A percentile compares a stretch with the other conserved stretches of the same genome.
Conservation (phyloP, 2,329 filamentous ascomycete genomes). For the Lachnellula occidentalis region DNA sequence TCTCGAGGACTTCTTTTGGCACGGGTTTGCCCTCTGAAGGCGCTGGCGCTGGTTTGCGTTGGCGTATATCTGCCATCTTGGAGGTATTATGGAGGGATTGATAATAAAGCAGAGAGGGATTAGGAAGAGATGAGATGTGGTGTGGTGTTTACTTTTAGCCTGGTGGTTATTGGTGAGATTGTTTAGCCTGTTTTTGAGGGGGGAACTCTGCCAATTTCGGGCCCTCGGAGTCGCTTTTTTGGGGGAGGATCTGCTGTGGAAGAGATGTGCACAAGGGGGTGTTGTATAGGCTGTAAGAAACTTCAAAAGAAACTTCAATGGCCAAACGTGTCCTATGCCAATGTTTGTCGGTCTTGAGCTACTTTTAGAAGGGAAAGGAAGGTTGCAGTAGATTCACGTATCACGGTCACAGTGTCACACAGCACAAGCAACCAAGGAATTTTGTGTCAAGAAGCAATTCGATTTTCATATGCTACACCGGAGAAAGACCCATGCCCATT, state of each 20-base stretch:
- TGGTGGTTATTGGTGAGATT: background rate
- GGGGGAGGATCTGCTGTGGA: too few relatives aligned
- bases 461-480: conserved; percentile 33
- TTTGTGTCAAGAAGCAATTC: conserved; percentile 20
- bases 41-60: background rate
- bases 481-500: conserved; percentile 29
- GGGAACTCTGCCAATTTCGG: too few relatives aligned
- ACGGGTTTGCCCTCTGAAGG: background rate
- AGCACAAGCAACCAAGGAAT: background rate
- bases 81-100: background rate
- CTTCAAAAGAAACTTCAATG: too few relatives aligned
- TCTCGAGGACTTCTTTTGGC: conserved; percentile 14
- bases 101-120: background rate
- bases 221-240: too few relatives aligned
- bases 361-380: background rate
- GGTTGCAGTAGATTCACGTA: background rate
- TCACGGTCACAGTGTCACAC: background rate
- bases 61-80: conserved; percentile 2
- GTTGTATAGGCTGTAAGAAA: too few relatives aligned
- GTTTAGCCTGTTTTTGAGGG: too few relatives aligned
- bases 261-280: too few relatives aligned
- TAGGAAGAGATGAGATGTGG: background rate
- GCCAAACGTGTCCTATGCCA: too few relatives aligned
- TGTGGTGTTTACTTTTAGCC: background rate
- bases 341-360: too few relatives aligned